Evolutionary conservation across 208 protist genomes (phyloP).

Genomic region (Trypanosoma scelopori): DNA sequence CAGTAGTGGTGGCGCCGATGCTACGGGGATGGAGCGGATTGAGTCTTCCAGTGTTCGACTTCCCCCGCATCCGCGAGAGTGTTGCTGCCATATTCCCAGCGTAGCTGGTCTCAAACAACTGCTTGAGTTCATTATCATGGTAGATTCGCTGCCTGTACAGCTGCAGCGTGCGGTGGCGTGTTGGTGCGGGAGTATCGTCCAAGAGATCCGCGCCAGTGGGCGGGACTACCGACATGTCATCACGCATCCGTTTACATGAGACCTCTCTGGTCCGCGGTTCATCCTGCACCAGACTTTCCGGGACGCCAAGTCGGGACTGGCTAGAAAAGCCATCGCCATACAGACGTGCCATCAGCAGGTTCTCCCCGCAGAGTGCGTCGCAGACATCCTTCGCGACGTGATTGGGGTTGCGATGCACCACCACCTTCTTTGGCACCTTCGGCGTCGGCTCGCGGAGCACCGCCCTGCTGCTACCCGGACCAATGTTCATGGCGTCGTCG

Average conservation of each 20-base stretch:
- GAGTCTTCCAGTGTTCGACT: conserved; percentile 30
- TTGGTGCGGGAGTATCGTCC: conserved; percentile 11
- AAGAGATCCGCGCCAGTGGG: neutral
- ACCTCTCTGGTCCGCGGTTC: conserved; percentile 5
- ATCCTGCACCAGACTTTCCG: conserved; percentile 57
- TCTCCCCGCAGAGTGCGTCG: conserved; percentile 61
- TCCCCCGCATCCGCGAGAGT: conserved; percentile 21
- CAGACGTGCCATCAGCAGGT: conserved; percentile 69
- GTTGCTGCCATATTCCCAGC: conserved; percentile 35
- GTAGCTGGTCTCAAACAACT: conserved; percentile 35
- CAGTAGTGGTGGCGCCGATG: neutral
- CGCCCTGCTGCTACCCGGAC: conserved; percentile 13
- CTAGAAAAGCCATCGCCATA: conserved; percentile 74
- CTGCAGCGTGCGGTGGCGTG: conserved; percentile 46
- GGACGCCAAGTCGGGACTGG: conserved; percentile 58
- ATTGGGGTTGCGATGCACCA: conserved; percentile 80
- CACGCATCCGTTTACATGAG: neutral
- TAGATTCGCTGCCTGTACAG: conserved; percentile 64
- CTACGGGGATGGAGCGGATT: conserved; percentile 20
- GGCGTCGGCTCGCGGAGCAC: conserved; percentile 28
- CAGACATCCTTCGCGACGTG: conserved; percentile 84
- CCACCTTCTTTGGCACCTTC: conserved; percentile 38
- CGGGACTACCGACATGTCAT: neutral
- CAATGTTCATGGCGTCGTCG: conserved; percentile 20
- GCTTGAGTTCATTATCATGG: conserved; percentile 52